Evolutionary conservation across 2,329 filamentous ascomycete species (phyloP).

Genomic region (Aspergillus sp.): DNA sequence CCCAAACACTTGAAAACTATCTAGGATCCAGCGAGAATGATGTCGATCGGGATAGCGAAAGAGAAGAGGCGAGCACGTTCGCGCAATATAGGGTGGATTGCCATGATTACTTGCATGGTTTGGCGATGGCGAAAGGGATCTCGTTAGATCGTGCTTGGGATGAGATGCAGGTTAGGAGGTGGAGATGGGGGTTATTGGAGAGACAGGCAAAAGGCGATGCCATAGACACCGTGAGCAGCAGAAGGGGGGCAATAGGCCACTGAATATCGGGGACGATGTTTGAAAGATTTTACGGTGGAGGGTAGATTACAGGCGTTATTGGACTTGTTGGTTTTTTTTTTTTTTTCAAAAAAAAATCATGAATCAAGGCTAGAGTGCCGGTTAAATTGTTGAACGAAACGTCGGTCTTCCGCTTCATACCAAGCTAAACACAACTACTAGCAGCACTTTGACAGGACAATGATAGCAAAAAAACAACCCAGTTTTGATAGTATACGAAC

Average conservation of each 20-base stretch:
- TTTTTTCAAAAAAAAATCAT: background rate
- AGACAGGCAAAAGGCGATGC: background rate
- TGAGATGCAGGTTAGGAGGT: background rate
- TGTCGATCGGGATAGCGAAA: background rate
- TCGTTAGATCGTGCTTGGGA: background rate
- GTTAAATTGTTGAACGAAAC: background rate
- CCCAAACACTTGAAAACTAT: background rate
- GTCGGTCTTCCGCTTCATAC: background rate
- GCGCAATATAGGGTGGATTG: background rate
- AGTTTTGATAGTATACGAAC: background rate
- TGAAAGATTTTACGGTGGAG: background rate
- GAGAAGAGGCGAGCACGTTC: background rate
- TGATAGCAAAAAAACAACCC: background rate
- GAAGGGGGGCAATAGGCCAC: background rate
- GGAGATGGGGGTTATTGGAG: background rate
- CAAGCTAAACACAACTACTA: background rate
- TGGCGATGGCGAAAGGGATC: background rate
- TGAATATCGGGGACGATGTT: background rate
- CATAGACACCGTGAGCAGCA: background rate
- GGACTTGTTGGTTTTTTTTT: background rate
- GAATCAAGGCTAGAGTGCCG: background rate
- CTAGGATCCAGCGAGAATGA: background rate
- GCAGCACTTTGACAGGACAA: background rate
- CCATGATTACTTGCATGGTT: background rate
- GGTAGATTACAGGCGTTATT: background rate